phyloP scores from a whole-genome alignment of 1,284 basidiomycete species.

The Singerocomus inundabilis region DNA sequence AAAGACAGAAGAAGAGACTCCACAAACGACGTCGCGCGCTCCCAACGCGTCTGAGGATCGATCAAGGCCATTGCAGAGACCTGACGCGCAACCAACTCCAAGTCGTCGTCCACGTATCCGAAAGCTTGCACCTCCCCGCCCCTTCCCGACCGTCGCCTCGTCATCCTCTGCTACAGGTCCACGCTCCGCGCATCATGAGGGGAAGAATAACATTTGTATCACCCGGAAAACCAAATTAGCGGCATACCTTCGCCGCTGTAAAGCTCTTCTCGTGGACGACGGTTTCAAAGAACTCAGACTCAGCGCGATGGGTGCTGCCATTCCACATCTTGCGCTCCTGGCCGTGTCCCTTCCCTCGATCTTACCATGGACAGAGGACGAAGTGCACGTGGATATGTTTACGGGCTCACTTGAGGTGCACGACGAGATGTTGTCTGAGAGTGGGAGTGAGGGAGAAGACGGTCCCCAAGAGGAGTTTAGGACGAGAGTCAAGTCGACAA shows the following conservation, averaged over 20 bases:
- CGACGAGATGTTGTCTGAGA: slow-evolving; percentile 76
- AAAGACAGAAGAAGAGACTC: slow-evolving; percentile 2
- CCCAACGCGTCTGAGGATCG: slow-evolving; percentile 2
- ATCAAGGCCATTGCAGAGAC: slow-evolving; percentile 4
- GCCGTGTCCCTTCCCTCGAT: slow-evolving; percentile 71
- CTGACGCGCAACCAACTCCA: slow-evolving; percentile 3
- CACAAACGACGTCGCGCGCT: background rate
- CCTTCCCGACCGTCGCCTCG: slow-evolving; percentile 72
- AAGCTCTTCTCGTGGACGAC: slow-evolving; percentile 71
- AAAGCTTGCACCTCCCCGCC: slow-evolving; percentile 68
- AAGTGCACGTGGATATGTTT: slow-evolving; percentile 65
- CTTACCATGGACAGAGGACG: slow-evolving; percentile 64
- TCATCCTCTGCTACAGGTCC: slow-evolving; percentile 78
- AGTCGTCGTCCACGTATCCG: slow-evolving; percentile 41
- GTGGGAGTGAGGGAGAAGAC: slow-evolving; percentile 52
- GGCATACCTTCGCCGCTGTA: slow-evolving; percentile 77
- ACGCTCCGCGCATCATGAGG: slow-evolving; percentile 62
- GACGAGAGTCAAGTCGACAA: slow-evolving; percentile 66
- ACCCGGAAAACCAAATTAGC: slow-evolving; percentile 76
- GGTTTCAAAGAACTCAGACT: slow-evolving; percentile 80
- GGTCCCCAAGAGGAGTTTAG: slow-evolving; percentile 53
- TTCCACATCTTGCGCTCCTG: slow-evolving; percentile 76
- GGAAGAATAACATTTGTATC: slow-evolving; percentile 79
- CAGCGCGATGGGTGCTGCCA: slow-evolving; percentile 84
- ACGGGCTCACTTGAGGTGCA: slow-evolving; percentile 78